A percentile compares a stretch with the other conserved stretches of the same genome.
Evolutionary conservation across 495 filamentous ascomycete genomes (phyloP).

Genomic region (Tuber indicum): DNA sequence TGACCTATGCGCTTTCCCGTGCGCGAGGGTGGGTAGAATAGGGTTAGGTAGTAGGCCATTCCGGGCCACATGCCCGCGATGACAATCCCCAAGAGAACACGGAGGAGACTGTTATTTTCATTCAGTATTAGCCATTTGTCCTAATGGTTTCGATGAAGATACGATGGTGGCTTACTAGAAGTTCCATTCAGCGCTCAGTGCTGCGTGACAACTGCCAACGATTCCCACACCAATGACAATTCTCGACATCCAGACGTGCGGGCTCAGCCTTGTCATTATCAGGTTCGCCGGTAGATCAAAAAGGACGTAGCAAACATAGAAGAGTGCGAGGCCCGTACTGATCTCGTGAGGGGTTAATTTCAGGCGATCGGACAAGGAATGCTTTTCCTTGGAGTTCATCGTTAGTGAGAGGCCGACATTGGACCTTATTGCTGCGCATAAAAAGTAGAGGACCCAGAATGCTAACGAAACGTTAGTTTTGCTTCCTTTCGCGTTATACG

Average conservation of each 20-base stretch:
- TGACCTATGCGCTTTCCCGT: slow-evolving; percentile 82
- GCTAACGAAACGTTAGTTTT: slow-evolving; percentile 46
- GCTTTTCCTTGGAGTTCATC: slow-evolving; percentile 64
- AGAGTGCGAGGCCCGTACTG: slow-evolving; percentile 74
- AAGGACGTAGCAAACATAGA: slow-evolving; percentile 84
- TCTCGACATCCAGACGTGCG: slow-evolving; percentile 85
- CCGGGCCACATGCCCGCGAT: slow-evolving; percentile 94
- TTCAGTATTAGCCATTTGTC: not conserved
- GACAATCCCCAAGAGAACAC: slow-evolving; percentile 79
- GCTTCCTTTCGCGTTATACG: not conserved
- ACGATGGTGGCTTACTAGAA: slow-evolving; percentile 57
- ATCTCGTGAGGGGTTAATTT: slow-evolving; percentile 64
- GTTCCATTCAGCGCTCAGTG: slow-evolving; percentile 74
- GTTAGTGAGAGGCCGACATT: slow-evolving; percentile 88
- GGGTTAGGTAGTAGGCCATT: slow-evolving; percentile 86
- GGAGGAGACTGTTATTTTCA: slow-evolving; percentile 54
- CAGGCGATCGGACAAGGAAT: slow-evolving; percentile 64
- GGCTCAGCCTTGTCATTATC: slow-evolving; percentile 76
- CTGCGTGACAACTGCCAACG: slow-evolving; percentile 73
- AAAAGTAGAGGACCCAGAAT: slow-evolving; percentile 89
- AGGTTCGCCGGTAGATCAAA: slow-evolving; percentile 88
- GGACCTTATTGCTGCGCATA: slow-evolving; percentile 83
- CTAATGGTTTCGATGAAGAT: not conserved
- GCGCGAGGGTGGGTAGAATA: slow-evolving; percentile 82
- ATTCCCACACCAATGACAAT: slow-evolving; percentile 84